Evolutionary conservation across 139 green algal species (phyloP).

Genomic region (Monoraphidium neglectum): DNA sequence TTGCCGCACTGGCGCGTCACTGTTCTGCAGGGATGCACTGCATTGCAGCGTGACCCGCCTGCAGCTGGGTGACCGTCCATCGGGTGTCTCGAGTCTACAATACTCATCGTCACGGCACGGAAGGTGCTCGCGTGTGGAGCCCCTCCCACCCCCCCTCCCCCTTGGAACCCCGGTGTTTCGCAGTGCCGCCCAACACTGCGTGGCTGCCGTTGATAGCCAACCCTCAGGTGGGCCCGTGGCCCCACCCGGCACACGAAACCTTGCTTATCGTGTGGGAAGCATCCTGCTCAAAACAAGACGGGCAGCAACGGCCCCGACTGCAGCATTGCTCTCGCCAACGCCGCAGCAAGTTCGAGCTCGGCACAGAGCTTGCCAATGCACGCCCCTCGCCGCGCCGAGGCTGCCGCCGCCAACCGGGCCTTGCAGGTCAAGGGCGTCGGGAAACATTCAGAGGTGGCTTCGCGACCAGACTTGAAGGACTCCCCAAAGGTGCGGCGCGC

Average conservation of each 20-base stretch:
- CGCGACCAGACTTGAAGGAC: background rate
- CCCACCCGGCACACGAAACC: constrained; percentile 13
- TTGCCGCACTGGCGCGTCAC: background rate
- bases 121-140: background rate
- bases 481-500: too few species aligned
- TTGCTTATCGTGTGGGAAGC: constrained; percentile 21
- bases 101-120: background rate
- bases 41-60: background rate
- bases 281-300: too few species aligned
- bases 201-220: constrained; percentile 43
- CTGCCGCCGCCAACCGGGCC: too few species aligned
- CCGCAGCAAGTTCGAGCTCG: background rate
- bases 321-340: background rate
- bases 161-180: background rate
- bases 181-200: constrained; percentile 58
- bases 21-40: background rate
- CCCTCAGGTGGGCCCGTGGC: constrained; percentile 22
- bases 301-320: background rate
- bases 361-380: background rate
- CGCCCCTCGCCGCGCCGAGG: constrained; percentile 1
- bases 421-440: background rate
- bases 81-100: background rate
- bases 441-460: background rate
- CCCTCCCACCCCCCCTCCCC: background rate
- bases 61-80: background rate